Evolutionary conservation across 164 flowering plant genomes (phyloP), one percentile per base, ranked within the genome.

Genomic region (Stephania japonica): DNA sequence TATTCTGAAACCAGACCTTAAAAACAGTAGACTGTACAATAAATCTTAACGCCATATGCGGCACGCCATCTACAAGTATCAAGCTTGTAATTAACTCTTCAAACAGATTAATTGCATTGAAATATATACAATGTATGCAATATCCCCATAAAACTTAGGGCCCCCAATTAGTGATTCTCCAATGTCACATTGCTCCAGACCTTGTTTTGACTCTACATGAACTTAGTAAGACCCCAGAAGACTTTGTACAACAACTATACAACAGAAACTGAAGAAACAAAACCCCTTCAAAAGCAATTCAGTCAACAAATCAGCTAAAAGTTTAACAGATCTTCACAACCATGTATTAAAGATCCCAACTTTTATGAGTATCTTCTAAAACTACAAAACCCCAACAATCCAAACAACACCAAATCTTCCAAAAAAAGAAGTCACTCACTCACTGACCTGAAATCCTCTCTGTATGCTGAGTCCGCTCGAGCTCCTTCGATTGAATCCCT

Each of bases 371-470:
- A 16, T 6, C 21, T 32, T 32, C 21, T 3, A 56, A 56, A n/a
- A 56, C 4, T 6, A 6, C 14, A 19, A 43, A 42, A 65, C 25
- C 27, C 66, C 25, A 4, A 63, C 2, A 11, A 67, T 67, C 4
- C 3, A 13, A 12, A 69, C 61, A 0, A 5, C 47, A 44, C 0
- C 25, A 14, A 32, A 32, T 32, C 38, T 32, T 4, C 38, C 38
- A 32, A 32, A 61, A 61, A 16, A 47, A 47, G 13, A 47, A 47
- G 16, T 47, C 53, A 47, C 3, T 44, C 50, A 44, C 12, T 16
- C 53, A 43, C 72, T 14, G 42, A 88, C 95, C 95, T 78, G 92
- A 86, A 77, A 90, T 90, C 69, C 95, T 73, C 83, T 90, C 95
- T 9, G 95, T 85, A 19, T 68, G 89, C 72, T 79, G 90, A 78